Evolutionary conservation across 1,139 yeast species (phyloP), one percentile per base, ranked within the genome.

Genomic region (Hemisphaericaspora xylanilytica): DNA sequence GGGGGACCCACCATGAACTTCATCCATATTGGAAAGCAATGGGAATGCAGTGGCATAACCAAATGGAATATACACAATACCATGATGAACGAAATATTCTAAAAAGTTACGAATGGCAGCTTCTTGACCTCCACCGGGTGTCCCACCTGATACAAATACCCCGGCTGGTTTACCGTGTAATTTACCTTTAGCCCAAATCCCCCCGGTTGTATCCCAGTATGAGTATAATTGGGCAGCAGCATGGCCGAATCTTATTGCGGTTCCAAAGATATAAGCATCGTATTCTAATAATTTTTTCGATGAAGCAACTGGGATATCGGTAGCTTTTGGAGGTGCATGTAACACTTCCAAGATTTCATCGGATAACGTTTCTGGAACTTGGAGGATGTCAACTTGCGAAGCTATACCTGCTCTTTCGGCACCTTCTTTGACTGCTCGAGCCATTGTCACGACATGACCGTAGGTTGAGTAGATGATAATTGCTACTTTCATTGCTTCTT

Each of bases 401-500:
- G 45, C 45, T 15, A 37, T 16, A 11, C 75, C 76, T 9, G 67
- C 47, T 14, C 59, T 51, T 43, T 65, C 67, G 21, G 72, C 60
- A 47, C 80, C 78, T 32, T 58, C 55, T 55, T 71, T 62, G 40
- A 71, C 56, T 30, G 64, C 58, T 44, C 63, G 56, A 31, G 80
- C 84, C 59, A 81, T 55, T 31, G 61, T 55, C 42, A 69, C 66
- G 45, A 80, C 61, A 57, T 82, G 89, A 39, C 85, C 85, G 58
- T 79, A 81, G 32, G 78, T 67, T 33, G 87, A 78, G 61, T 80
- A 81, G 51, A 74, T 67, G 44, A 81, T 65, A 52, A 82, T 74
- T 13, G 75, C 75, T 26, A 67, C 55, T 58, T 68, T 69, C 63
- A 61, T 60, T n/a, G n/a, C n/a, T n/a, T n/a, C n/a, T n/a, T n/a